Conservation (phyloP, 2,329 filamentous ascomycete genomes). For the Stemphylium lycopersici region DNA sequence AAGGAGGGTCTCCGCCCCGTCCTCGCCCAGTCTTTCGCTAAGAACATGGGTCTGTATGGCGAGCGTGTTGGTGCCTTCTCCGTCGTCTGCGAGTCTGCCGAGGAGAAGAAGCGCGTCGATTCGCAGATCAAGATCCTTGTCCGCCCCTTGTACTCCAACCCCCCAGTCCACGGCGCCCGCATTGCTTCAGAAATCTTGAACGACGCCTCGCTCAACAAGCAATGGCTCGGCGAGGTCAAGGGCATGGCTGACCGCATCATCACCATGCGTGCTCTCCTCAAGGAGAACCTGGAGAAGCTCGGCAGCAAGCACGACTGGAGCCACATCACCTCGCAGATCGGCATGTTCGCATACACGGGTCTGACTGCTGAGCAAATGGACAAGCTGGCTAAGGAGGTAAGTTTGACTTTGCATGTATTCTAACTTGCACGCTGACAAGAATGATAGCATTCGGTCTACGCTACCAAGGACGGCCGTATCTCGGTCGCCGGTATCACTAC, state of each 20-base stretch:
- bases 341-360: slow-evolving; percentile 99
- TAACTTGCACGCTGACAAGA: slow-evolving; percentile 16
- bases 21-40: slow-evolving; percentile 93
- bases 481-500: slow-evolving; percentile 83
- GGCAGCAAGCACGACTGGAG: slow-evolving; percentile 98
- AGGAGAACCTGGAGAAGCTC: slow-evolving; percentile 91
- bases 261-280: slow-evolving; percentile 92
- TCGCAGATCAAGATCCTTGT: slow-evolving; percentile 99
- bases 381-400: slow-evolving; percentile 80
- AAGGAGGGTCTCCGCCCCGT: slow-evolving; percentile 87
- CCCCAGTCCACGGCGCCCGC: slow-evolving; percentile 92
- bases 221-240: slow-evolving; percentile 98
- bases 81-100: slow-evolving; percentile 80
- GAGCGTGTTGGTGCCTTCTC: slow-evolving; percentile 98
- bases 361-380: slow-evolving; percentile 92
- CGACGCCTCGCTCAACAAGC: slow-evolving; percentile 80
- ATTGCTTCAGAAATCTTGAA: slow-evolving; percentile 93
- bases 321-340: slow-evolving; percentile 95
- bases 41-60: slow-evolving; percentile 99
- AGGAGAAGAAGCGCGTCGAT: slow-evolving; percentile 94
- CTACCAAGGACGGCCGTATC: slow-evolving; percentile 89
- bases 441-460: slow-evolving; percentile 84
- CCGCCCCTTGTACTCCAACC: slow-evolving; percentile 97
- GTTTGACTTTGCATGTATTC: slow-evolving; percentile 22
- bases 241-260: slow-evolving; percentile 99